Percentiles rank a stretch among this genome's conserved stretches.
phyloP scores from a whole-genome alignment of 1,139 yeast species.

The Blastobotrys elegans region DNA sequence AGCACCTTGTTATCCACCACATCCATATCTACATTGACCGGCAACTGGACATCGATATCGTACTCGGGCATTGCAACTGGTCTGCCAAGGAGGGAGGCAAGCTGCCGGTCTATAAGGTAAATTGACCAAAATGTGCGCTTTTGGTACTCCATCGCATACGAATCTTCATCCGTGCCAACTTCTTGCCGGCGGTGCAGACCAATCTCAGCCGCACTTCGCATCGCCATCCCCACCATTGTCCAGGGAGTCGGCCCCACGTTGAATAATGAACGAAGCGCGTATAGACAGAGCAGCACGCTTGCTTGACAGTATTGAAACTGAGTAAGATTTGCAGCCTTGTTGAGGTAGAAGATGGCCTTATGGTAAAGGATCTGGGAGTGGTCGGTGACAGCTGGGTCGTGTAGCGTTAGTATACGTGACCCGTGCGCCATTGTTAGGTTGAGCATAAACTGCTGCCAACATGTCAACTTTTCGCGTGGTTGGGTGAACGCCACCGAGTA shows the following conservation, averaged over 20 bases:
- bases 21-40: conserved; percentile 15
- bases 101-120: conserved; percentile 20
- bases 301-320: conserved; percentile 16
- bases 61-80: conserved; percentile 25
- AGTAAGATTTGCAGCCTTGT: conserved; percentile 11
- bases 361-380: not conserved
- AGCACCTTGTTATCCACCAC: conserved; percentile 4
- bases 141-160: conserved; percentile 19
- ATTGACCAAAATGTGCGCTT: conserved; percentile 25
- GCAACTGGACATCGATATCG: conserved; percentile 17
- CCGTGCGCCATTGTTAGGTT: not conserved
- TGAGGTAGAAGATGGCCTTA: conserved; percentile 1
- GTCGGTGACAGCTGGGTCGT: not conserved
- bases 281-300: conserved; percentile 15
- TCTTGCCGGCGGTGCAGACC: conserved; percentile 20
- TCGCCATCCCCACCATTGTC: conserved; percentile 20
- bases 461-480: not conserved
- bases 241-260: conserved; percentile 19
- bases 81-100: conserved; percentile 20
- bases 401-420: not conserved
- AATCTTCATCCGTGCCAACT: conserved; percentile 11
- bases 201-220: conserved; percentile 21
- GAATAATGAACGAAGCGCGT: conserved; percentile 12
- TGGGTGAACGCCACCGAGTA: not conserved
- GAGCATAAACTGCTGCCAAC: conserved; percentile 17